These are phyloP conservation scores for Phaeoacremonium minimum DNA, from an alignment of 2,329 filamentous ascomycete species.

Conservation along the genomic window DNA sequence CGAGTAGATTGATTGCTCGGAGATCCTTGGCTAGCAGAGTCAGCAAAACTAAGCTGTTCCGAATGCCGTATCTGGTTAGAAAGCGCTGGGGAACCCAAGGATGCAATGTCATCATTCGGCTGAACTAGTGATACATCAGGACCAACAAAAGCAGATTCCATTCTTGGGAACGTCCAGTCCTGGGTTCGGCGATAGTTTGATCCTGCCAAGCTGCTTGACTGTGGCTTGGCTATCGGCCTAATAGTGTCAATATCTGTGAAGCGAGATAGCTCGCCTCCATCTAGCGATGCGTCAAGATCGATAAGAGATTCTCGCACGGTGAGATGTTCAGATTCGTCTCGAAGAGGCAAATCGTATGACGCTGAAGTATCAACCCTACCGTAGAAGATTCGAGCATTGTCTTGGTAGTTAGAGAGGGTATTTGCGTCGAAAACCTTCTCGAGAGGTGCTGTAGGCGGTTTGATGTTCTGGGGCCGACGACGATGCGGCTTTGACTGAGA, in stretches of 20 bases:
- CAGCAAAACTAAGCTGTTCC: constrained; percentile 11
- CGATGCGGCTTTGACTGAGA: constrained; percentile 46
- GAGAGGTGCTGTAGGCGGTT: constrained; percentile 53
- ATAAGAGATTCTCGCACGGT: constrained; percentile 49
- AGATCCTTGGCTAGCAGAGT: constrained; percentile 1
- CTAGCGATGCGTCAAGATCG: constrained; percentile 47
- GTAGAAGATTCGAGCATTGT: constrained; percentile 60
- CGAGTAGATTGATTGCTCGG: constrained; percentile 20
- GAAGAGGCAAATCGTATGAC: constrained; percentile 52
- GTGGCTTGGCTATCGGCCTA: constrained; percentile 40
- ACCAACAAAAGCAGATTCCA: neutral
- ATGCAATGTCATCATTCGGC: constrained; percentile 5
- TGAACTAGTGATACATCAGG: constrained; percentile 1
- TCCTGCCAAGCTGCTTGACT: constrained; percentile 39
- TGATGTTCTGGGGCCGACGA: constrained; percentile 54
- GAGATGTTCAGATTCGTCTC: constrained; percentile 48
- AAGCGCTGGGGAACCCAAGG: constrained; percentile 11
- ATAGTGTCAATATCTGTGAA: constrained; percentile 61
- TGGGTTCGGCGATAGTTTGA: constrained; percentile 16
- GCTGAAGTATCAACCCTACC: constrained; percentile 37
- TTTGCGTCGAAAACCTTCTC: constrained; percentile 65
- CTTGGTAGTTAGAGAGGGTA: constrained; percentile 59
- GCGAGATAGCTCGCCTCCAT: constrained; percentile 49
- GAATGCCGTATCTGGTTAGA: no score
- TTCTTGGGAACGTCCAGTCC: constrained; percentile 9